A percentile compares a stretch with the other conserved stretches of the same genome.
Conservation (phyloP, 495 filamentous ascomycete species). For the Trichoderma reesei region DNA sequence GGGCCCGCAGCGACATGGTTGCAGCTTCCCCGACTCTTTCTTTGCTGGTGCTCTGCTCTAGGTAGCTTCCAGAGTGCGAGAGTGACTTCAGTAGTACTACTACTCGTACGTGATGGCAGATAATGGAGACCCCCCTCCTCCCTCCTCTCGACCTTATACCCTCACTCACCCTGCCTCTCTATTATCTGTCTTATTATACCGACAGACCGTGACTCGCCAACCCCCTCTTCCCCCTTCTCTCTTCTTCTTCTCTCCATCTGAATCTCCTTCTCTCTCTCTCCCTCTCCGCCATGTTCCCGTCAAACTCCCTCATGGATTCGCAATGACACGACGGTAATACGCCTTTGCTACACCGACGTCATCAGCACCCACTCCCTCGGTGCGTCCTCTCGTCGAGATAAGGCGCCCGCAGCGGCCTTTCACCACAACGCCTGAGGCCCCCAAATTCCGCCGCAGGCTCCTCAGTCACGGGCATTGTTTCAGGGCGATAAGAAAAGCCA, state of each 20-base stretch:
- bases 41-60: neutral
- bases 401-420: neutral
- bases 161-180: too few relatives aligned
- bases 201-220: neutral
- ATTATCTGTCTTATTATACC: conserved; percentile 2
- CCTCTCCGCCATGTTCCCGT: neutral
- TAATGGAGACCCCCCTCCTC: neutral
- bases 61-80: neutral
- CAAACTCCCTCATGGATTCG: neutral
- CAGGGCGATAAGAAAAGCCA: too few relatives aligned
- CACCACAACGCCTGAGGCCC: too few relatives aligned
- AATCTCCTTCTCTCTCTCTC: neutral
- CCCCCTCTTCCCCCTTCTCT: neutral
- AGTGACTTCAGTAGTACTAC: neutral
- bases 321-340: neutral
- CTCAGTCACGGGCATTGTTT: too few relatives aligned
- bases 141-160: too few relatives aligned
- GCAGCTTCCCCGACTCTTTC: neutral
- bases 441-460: too few relatives aligned
- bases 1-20: conserved; percentile 3
- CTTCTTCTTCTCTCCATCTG: neutral
- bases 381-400: neutral
- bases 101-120: neutral
- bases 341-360: conserved; percentile 1
- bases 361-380: conserved; percentile 9